Conservation (phyloP, 75 land plant species). For the Cupressus sempervirens region DNA sequence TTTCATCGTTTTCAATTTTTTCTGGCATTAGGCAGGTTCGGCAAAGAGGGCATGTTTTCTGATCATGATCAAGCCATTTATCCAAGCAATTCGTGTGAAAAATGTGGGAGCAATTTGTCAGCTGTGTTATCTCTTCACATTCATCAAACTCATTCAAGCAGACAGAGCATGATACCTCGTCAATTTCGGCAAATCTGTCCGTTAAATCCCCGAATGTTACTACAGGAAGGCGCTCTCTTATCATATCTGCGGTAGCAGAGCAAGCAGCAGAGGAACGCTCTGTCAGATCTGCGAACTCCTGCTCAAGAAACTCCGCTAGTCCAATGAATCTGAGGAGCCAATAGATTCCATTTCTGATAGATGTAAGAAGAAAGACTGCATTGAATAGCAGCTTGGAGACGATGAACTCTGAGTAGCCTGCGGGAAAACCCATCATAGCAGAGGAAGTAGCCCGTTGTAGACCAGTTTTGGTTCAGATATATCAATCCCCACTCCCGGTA, state of each 20-base stretch:
- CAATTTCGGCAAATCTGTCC: neutral
- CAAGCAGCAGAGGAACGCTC: neutral
- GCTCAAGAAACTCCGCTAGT: slow-evolving; percentile 39
- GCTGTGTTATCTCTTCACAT: slow-evolving; percentile 45
- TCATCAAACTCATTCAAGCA: slow-evolving; percentile 57
- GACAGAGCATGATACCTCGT: slow-evolving; percentile 38
- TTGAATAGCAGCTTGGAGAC: slow-evolving; percentile 43
- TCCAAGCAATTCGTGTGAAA: slow-evolving; percentile 69
- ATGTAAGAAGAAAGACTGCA: slow-evolving; percentile 24
- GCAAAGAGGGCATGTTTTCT: slow-evolving; percentile 72
- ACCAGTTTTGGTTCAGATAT: neutral
- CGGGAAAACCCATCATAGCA: slow-evolving; percentile 45
- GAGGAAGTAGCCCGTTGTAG: neutral
- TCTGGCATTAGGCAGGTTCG: slow-evolving; percentile 30
- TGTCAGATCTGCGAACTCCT: slow-evolving; percentile 17
- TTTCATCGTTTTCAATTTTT: neutral
- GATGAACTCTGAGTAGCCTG: slow-evolving; percentile 47
- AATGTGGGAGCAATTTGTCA: slow-evolving; percentile 58
- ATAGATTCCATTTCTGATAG: slow-evolving; percentile 15
- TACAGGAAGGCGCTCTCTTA: slow-evolving; percentile 50
- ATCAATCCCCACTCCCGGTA: neutral
- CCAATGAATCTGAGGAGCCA: slow-evolving; percentile 33
- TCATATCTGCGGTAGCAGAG: slow-evolving; percentile 30
- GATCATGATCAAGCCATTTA: slow-evolving; percentile 67
- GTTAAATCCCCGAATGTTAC: slow-evolving; percentile 25